Base-by-base conservation (phyloP, 345 rosid species). In the Toxicodendron radicans region DNA sequence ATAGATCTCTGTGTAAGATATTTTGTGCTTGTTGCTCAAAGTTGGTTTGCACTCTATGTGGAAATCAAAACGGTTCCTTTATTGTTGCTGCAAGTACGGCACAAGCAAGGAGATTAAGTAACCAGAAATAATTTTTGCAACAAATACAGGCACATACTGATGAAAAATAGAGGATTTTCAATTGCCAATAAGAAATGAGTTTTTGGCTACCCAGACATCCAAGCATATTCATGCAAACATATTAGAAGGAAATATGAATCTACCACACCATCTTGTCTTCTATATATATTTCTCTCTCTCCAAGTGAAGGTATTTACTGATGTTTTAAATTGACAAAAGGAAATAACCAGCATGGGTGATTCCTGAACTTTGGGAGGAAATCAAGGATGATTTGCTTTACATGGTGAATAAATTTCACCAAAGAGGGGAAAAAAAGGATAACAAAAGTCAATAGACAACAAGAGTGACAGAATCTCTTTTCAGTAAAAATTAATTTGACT, bases 1-100 rank as follows among this genome's bases (percentile, higher is more conserved):
- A 13, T 71, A 46, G 64, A 46, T 69, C 38, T 52, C 73, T 76
- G 56, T 60, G 60, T 10, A 51, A 10, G 61, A 51, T 46, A 11
- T 30, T 59, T 30, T 30, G 13, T 60, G 6, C 4, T 27, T 30
- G 24, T 16, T 17, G 16, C 54, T 61, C 49, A 49, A 32, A 52
- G 71, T 52, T n/a, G 52, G 41, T 54, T 73, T 45, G 54, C 48
- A 14, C 1, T 61, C 3, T n/a, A 48, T 58, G n/a, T 33, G 75
- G 68, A n/a, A 51, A 62, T 49, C 30, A 60, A 33, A 20, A 48
- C 33, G n/a, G 13, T 48, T 49, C 5, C 5, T 46, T 66, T 66
- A 5, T 24, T 66, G 30, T 23, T 38, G 24, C 52, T 23, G 4
- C 13, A 49, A 21, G 56, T 66, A 30, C 58, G 1, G 3, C 20